These are phyloP conservation scores for Begonia fuchsioides DNA, from an alignment of 306 rosid species.

Conservation along the genomic window DNA sequence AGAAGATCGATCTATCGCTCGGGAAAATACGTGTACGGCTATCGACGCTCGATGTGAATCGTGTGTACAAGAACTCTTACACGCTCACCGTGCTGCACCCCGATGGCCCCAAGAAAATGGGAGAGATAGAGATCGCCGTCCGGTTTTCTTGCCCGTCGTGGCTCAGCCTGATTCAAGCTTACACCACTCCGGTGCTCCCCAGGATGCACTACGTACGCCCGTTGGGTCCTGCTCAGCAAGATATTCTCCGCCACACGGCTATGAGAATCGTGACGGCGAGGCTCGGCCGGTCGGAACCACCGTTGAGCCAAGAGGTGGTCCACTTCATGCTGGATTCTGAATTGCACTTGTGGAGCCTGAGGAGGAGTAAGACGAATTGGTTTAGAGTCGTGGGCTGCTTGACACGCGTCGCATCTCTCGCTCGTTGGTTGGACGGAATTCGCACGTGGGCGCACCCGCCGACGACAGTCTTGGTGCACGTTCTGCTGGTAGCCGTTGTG, in stretches of 20 bases:
- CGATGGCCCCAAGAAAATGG: slow-evolving; percentile 78
- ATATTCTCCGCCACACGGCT: slow-evolving; percentile 52
- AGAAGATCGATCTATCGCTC: slow-evolving; percentile 32
- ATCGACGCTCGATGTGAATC: slow-evolving; percentile 56
- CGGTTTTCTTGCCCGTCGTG: slow-evolving; percentile 68
- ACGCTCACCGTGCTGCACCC: slow-evolving; percentile 52
- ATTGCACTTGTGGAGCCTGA: slow-evolving; percentile 74
- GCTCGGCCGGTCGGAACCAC: slow-evolving; percentile 65
- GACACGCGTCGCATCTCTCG: slow-evolving; percentile 35
- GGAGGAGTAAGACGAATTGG: slow-evolving; percentile 84
- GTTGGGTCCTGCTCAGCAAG: slow-evolving; percentile 68
- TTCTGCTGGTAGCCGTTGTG: slow-evolving; percentile 36
- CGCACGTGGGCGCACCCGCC: slow-evolving; percentile 73
- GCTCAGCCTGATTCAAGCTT: slow-evolving; percentile 66
- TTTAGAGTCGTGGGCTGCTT: slow-evolving; percentile 40
- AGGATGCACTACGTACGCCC: slow-evolving; percentile 77
- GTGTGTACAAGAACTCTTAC: slow-evolving; percentile 46
- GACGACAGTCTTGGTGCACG: slow-evolving; percentile 45
- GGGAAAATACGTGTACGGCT: slow-evolving; percentile 62
- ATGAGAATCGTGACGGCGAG: slow-evolving; percentile 66
- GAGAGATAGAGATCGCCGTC: slow-evolving; percentile 68
- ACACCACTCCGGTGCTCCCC: slow-evolving; percentile 53
- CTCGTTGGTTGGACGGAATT: slow-evolving; percentile 48
- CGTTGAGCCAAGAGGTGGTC: slow-evolving; percentile 70
- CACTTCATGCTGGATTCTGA: slow-evolving; percentile 66